phyloP scores from a whole-genome alignment of 176 grass and related monocot species.

The Oryza meridionalis region DNA sequence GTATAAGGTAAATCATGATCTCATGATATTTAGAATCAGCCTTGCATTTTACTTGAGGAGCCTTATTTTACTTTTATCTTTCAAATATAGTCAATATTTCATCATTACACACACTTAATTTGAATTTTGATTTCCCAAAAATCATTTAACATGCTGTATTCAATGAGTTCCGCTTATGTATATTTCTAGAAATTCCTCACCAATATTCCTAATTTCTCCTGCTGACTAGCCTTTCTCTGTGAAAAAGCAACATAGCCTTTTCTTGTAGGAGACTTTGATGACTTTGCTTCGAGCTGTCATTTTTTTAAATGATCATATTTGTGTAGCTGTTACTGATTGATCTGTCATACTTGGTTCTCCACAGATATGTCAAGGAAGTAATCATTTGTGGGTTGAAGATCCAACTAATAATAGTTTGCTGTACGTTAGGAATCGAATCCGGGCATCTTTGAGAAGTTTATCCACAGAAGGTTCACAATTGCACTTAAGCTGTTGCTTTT shows the following conservation, averaged over 20 bases:
- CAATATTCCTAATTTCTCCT: neutral
- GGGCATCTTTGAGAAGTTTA: constrained; percentile 64
- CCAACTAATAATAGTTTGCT: constrained; percentile 81
- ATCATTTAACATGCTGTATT: neutral
- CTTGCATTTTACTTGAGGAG: neutral
- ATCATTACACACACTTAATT: constrained; percentile 23
- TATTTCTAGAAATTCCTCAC: neutral
- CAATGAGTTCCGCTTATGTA: constrained; percentile 11
- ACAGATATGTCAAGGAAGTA: constrained; percentile 81
- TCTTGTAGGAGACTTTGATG: neutral
- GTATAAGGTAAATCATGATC: constrained; percentile 72
- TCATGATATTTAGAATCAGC: constrained; percentile 11
- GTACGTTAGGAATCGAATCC: constrained; percentile 86
- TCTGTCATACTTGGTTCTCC: constrained; percentile 30
- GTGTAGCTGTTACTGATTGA: constrained; percentile 31
- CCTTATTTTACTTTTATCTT: neutral
- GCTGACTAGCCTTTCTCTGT: neutral
- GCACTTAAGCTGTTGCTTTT: constrained; percentile 26
- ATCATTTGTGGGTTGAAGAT: constrained; percentile 92
- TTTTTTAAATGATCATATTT: constrained; percentile 28
- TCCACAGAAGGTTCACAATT: constrained; percentile 43
- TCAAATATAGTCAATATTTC: neutral
- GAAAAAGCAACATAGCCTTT: neutral
- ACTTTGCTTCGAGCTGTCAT: neutral
- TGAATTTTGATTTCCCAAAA: neutral